Conservation (phyloP, 169 alveolate genomes). For the Plasmodium knowlesi region DNA sequence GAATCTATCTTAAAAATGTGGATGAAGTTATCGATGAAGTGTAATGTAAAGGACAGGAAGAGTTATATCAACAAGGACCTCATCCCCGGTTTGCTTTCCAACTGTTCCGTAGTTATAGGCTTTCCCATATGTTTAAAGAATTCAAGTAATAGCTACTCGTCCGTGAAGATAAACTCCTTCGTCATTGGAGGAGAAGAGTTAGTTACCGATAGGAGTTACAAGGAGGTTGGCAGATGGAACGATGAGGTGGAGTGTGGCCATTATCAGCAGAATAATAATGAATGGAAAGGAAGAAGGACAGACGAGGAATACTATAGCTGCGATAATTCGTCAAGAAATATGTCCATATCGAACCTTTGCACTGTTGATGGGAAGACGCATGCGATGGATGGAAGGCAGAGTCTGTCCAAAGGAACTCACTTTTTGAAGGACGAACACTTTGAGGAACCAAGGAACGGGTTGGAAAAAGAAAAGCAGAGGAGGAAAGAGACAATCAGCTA, state of each 20-base stretch:
- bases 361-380: not conserved
- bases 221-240: not conserved
- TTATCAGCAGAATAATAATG: not conserved
- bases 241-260: not conserved
- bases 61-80: slow-evolving; percentile 17
- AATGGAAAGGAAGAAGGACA: slow-evolving; percentile 3
- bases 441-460: not conserved
- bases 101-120: slow-evolving; percentile 77
- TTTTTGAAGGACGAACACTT: not conserved
- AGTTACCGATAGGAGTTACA: not conserved
- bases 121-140: slow-evolving; percentile 18
- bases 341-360: slow-evolving; percentile 11
- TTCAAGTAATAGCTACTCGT: not conserved
- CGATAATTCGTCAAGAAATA: slow-evolving; percentile 11
- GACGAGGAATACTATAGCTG: slow-evolving; percentile 24
- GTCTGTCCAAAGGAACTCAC: not conserved
- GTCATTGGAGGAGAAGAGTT: slow-evolving; percentile 68
- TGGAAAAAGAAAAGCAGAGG: not conserved
- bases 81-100: slow-evolving; percentile 78
- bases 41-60: slow-evolving; percentile 9
- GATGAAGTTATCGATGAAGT: slow-evolving; percentile 36
- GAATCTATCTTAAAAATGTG: slow-evolving; percentile 66
- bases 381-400: not conserved
- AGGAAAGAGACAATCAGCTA: not conserved
- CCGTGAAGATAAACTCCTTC: slow-evolving; percentile 69